Evolutionary conservation across 148 eudicot genomes (phyloP).

Genomic region (Camellia japonica): DNA sequence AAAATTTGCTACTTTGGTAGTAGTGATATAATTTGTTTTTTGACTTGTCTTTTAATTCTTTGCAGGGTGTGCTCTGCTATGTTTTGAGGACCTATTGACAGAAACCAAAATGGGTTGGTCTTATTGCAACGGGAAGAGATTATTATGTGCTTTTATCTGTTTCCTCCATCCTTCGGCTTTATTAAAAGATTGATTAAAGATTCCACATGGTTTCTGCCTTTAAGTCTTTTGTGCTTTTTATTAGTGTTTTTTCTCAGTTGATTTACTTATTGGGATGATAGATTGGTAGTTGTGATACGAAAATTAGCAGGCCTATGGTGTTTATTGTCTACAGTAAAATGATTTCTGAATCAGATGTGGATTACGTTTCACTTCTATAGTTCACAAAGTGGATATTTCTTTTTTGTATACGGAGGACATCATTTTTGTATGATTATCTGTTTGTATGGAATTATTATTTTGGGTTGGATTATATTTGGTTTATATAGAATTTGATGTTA

Average conservation of each 20-base stretch:
- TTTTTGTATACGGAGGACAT: no score
- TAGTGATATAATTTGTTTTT: background rate
- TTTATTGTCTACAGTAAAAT: background rate
- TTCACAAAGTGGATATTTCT: no score
- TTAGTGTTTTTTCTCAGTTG: background rate
- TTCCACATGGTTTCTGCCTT: background rate
- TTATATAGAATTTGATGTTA: no score
- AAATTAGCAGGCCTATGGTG: background rate
- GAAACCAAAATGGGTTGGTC: constrained; percentile 3
- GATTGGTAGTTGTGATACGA: background rate
- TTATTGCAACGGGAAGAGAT: background rate
- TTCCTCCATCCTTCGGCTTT: background rate
- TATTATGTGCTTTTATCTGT: background rate
- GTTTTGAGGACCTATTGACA: constrained; percentile 4
- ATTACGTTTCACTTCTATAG: background rate
- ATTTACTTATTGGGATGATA: background rate
- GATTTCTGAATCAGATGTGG: background rate
- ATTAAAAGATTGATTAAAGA: background rate
- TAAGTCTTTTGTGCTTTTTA: background rate
- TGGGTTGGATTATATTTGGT: no score
- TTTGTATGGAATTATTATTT: no score
- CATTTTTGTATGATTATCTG: no score
- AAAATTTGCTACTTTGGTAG: background rate
- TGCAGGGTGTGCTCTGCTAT: constrained; percentile 14
- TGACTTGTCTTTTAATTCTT: background rate